Conservation (phyloP, 345 rosid genomes). For the Eucalyptus pauciflora region DNA sequence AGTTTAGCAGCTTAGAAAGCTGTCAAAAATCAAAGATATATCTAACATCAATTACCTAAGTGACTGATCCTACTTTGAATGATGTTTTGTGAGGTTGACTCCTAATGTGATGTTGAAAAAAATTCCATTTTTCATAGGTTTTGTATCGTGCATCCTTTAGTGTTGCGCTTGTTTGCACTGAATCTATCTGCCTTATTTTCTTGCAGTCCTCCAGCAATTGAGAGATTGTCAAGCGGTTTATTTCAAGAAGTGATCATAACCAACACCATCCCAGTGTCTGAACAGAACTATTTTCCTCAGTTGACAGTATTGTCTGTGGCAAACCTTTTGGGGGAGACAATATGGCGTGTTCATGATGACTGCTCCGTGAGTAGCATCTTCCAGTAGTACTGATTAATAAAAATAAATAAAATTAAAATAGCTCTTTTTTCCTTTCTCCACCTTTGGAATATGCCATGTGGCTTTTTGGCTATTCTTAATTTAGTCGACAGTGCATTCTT, state of each 20-base stretch:
- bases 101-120: not conserved
- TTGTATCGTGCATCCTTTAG: not conserved
- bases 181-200: not conserved
- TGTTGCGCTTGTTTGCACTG: not conserved
- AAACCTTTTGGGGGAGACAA: conserved; percentile 90
- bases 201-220: conserved; percentile 90
- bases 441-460: not conserved
- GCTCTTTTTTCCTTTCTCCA: not conserved
- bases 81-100: not conserved
- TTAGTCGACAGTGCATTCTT: not conserved
- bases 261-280: conserved; percentile 82
- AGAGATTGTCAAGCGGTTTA: conserved; percentile 85
- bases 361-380: conserved; percentile 67
- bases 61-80: not conserved
- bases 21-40: not conserved
- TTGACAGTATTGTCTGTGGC: conserved; percentile 89
- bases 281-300: conserved; percentile 84
- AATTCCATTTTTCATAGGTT: not conserved
- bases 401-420: not conserved
- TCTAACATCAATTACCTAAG: not conserved
- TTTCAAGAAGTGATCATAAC: conserved; percentile 96
- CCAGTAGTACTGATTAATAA: conserved; percentile 1
- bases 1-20: not conserved
- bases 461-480: not conserved
- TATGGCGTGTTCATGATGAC: conserved; percentile 98